Base-by-base conservation (phyloP, 306 rosid genomes). In the Dalbergia cochinchinensis region DNA sequence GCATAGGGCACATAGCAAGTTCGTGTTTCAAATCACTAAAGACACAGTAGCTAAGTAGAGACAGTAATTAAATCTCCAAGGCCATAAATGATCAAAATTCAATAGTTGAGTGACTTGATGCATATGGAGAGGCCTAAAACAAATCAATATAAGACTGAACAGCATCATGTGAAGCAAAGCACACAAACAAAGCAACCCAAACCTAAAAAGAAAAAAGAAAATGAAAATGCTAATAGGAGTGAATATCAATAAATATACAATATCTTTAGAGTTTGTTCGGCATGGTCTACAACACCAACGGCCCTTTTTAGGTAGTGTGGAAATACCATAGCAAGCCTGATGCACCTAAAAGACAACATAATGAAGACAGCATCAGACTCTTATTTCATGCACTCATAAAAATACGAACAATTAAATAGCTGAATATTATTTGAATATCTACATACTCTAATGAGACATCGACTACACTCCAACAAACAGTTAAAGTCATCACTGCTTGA, bases 201-300 rank as follows among this genome's bases (percentile, higher is more conserved):
- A 42, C 75, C 35, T 20, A 78, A 76, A 69, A 54, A 50, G 13
- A 48, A 82, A 59, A 18, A 20, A 5, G 16, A 51, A 54, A 54
- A 13, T 35, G 3, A 15, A 53, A 77, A 60, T 6, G 34, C 55
- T 41, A 12, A 53, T 31, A 26, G 51, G 45, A 73, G 10, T 42
- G 34, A 80, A 35, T 13, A 44, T 45, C 6, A 54, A 67, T 44
- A 34, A 44, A 44, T 77, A 70, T 83, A 88, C 94, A 81, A 78
- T 90, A 82, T 87, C 77, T 80, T 75, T 83, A 50, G 92, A 88
- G 70, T 71, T 83, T 55, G 87, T 65, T 48, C 83, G 81, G 83
- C 94, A 90, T 34, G 92, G 92, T 76, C 94, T 85, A 85, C 94
- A 90, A 77, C 73, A 83, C 94, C 94, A 88, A 50, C 13, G 65